phyloP scores from a whole-genome alignment of 108 stramenopile genomes.

The Conticribra weissflogii region DNA sequence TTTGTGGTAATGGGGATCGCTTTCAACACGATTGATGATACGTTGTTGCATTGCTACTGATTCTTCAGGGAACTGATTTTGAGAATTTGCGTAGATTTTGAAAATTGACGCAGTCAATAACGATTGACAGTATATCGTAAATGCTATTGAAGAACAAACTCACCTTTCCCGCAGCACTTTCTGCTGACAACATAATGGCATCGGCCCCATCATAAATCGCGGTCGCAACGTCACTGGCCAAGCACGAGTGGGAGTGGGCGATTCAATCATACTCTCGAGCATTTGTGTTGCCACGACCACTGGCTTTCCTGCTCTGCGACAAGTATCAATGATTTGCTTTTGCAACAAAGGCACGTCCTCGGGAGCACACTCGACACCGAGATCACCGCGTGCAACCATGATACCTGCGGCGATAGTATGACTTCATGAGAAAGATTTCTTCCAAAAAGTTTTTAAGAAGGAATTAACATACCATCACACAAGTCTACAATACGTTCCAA shows the following conservation, averaged over 20 bases:
- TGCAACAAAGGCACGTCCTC: conserved; percentile 96
- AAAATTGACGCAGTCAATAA: not conserved
- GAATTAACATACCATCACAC: too few relatives aligned
- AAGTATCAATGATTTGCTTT: conserved; percentile 94
- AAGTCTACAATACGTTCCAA: conserved; percentile 78
- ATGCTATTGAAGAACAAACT: conserved; percentile 23
- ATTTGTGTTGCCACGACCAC: conserved; percentile 92
- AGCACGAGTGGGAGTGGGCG: conserved; percentile 85
- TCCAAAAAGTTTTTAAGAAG: too few relatives aligned
- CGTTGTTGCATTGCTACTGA: conserved; percentile 86
- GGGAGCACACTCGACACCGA: conserved; percentile 95
- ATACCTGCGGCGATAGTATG: conserved; percentile 46
- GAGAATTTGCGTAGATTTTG: not conserved
- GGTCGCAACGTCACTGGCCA: conserved; percentile 86
- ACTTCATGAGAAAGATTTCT: too few relatives aligned
- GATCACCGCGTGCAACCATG: conserved; percentile 87
- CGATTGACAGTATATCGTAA: not conserved
- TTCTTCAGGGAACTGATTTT: conserved; percentile 52
- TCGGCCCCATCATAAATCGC: conserved; percentile 91
- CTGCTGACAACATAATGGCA: conserved; percentile 87
- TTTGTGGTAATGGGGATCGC: conserved; percentile 56
- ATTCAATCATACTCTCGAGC: conserved; percentile 83
- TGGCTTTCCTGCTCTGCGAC: conserved; percentile 85
- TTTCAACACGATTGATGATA: conserved; percentile 84
- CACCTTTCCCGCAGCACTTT: conserved; percentile 78